Conservation (phyloP, 2,329 filamentous ascomycete genomes). For the Juglanconis oblonga region DNA sequence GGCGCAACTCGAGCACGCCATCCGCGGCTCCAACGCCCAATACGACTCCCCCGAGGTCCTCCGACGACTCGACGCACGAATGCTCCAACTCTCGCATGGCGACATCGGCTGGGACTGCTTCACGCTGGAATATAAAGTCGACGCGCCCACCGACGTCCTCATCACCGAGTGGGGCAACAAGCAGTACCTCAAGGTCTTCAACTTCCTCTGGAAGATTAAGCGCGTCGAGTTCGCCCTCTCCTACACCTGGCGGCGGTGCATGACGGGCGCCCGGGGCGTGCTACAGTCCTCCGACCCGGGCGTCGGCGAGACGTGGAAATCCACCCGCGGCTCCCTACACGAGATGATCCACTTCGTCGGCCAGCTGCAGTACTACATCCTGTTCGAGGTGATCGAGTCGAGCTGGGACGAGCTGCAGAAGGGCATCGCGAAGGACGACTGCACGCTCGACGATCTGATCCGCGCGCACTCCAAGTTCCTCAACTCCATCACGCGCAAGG, state of each 20-base stretch:
- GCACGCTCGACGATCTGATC: slow-evolving; percentile 93
- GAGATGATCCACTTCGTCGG: slow-evolving; percentile 99
- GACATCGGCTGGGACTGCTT: slow-evolving; percentile 99
- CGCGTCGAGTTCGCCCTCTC: slow-evolving; percentile 91
- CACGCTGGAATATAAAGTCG: slow-evolving; percentile 97
- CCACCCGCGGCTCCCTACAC: slow-evolving; percentile 79
- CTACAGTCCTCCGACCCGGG: slow-evolving; percentile 69
- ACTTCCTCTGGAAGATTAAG: slow-evolving; percentile 98
- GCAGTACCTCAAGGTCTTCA: slow-evolving; percentile 98
- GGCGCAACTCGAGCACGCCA: slow-evolving; percentile 96
- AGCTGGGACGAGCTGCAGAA: slow-evolving; percentile 90
- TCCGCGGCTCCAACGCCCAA: slow-evolving; percentile 94
- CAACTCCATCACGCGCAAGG: slow-evolving; percentile 92
- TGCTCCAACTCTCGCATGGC: slow-evolving; percentile 93
- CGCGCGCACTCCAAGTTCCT: slow-evolving; percentile 88
- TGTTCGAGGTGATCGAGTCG: slow-evolving; percentile 97
- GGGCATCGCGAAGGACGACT: slow-evolving; percentile 77
- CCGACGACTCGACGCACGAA: slow-evolving; percentile 88
- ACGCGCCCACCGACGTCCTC: slow-evolving; percentile 93
- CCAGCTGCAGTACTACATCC: slow-evolving; percentile 96
- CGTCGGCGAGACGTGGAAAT: slow-evolving; percentile 82
- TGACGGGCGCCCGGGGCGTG: slow-evolving; percentile 92
- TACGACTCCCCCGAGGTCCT: slow-evolving; percentile 92
- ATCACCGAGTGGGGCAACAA: slow-evolving; percentile 94
- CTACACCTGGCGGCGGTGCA: slow-evolving; percentile 90